A percentile compares a stretch with the other conserved stretches of the same genome.
Evolutionary conservation across 139 green algal species (phyloP).

Genomic region (Astrephomene gubernaculifera): DNA sequence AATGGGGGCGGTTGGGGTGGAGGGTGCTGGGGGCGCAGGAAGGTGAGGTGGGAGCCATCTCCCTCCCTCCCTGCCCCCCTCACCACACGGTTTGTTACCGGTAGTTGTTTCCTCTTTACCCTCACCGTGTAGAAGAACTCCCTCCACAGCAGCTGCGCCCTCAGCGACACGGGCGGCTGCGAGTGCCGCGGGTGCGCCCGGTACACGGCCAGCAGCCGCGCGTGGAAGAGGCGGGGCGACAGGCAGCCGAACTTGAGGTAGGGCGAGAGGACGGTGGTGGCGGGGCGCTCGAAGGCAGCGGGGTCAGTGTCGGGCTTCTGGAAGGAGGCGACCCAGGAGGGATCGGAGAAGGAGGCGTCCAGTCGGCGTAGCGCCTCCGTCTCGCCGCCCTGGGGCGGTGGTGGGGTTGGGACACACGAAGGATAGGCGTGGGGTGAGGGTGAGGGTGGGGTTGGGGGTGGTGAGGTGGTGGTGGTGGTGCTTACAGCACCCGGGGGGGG

Average conservation of each 20-base stretch:
- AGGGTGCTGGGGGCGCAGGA: background rate
- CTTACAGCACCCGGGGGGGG: too few relatives aligned
- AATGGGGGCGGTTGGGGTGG: background rate
- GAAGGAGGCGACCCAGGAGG: constrained; percentile 82
- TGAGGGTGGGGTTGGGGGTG: too few relatives aligned
- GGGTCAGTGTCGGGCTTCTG: constrained; percentile 93
- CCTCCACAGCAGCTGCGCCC: constrained; percentile 88
- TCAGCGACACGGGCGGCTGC: constrained; percentile 85
- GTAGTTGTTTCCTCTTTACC: too few relatives aligned
- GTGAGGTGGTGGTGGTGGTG: too few relatives aligned
- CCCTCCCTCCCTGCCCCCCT: background rate
- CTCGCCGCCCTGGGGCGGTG: constrained; percentile 85
- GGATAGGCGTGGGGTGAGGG: background rate
- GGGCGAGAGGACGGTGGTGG: constrained; percentile 90
- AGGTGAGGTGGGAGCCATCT: background rate
- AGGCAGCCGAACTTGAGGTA: constrained; percentile 89
- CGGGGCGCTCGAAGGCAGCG: constrained; percentile 75
- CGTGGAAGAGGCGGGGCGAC: constrained; percentile 50
- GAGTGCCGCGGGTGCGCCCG: constrained; percentile 58
- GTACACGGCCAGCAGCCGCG: constrained; percentile 55
- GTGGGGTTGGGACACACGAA: too few relatives aligned
- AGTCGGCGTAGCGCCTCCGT: constrained; percentile 78
- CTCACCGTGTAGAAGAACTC: constrained; percentile 86
- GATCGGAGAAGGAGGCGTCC: constrained; percentile 60
- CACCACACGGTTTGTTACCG: too few relatives aligned